A percentile compares a stretch with the other conserved stretches of the same genome.
Evolutionary conservation across 345 rosid species (phyloP).

Genomic region (Eucalyptus regnans): DNA sequence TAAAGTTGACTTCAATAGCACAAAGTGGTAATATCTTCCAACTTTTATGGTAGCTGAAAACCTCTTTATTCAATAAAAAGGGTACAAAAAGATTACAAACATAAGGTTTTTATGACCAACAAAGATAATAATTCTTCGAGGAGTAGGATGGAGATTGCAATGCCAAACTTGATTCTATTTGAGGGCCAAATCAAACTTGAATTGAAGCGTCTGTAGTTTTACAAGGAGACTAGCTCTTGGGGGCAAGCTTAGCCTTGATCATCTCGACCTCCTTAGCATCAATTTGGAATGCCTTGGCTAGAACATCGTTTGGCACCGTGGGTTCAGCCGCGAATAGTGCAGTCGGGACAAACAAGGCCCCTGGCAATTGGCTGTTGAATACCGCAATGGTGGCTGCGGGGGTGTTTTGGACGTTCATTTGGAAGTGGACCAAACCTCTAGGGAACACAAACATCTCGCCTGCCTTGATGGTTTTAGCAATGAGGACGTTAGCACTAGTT

Average conservation of each 20-base stretch:
- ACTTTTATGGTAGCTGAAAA: neutral
- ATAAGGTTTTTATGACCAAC: neutral
- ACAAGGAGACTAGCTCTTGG: neutral
- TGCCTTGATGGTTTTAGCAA: conserved; percentile 24
- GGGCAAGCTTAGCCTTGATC: conserved; percentile 32
- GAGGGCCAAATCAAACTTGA: neutral
- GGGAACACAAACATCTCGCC: conserved; percentile 49
- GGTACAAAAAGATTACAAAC: neutral
- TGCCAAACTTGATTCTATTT: neutral
- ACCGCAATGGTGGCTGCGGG: conserved; percentile 33
- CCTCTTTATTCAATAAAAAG: neutral
- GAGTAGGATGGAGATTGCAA: neutral
- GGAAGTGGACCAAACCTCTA: conserved; percentile 47
- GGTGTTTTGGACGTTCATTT: conserved; percentile 20
- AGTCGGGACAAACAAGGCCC: conserved; percentile 26
- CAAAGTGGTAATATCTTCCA: too few species aligned
- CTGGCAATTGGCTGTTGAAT: conserved; percentile 51
- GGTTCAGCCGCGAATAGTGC: conserved; percentile 30
- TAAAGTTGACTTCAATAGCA: neutral
- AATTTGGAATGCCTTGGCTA: conserved; percentile 38
- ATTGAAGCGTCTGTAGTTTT: neutral
- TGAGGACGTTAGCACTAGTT: conserved; percentile 24
- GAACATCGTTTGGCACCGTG: conserved; percentile 23
- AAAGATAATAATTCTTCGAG: neutral
- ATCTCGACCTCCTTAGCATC: conserved; percentile 6